These are phyloP conservation scores for Arachnomyces sp. DNA, from an alignment of 2,329 filamentous ascomycete genomes.

Conservation along the genomic window DNA sequence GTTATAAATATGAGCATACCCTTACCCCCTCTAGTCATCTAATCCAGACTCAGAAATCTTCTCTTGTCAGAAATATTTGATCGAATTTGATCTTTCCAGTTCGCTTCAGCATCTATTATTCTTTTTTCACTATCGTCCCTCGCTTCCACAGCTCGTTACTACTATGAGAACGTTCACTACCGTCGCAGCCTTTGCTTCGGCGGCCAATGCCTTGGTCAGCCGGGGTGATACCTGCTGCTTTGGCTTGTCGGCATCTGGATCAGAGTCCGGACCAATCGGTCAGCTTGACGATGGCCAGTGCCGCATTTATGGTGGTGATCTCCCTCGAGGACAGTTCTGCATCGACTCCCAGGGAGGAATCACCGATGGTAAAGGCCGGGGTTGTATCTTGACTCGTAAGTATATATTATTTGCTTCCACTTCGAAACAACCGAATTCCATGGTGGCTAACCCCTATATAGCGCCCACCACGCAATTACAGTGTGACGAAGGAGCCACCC, in stretches of 20 bases:
- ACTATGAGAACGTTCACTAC: slow-evolving; percentile 35
- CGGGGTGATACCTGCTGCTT: slow-evolving; percentile 44
- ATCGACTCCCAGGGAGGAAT: slow-evolving; percentile 48
- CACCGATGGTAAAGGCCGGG: slow-evolving; percentile 49
- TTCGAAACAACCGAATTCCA: slow-evolving; percentile 16
- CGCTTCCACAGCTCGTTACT: not conserved
- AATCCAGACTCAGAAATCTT: no score
- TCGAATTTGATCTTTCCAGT: no score
- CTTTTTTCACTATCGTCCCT: not conserved
- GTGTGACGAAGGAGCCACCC: slow-evolving; percentile 49
- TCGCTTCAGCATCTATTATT: slow-evolving; percentile 6
- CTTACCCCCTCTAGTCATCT: no score
- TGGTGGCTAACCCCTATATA: slow-evolving; percentile 19
- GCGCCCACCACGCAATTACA: slow-evolving; percentile 54
- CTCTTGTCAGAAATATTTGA: not conserved
- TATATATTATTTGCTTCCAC: slow-evolving; percentile 9
- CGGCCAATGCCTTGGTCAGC: slow-evolving; percentile 36
- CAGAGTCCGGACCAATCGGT: slow-evolving; percentile 47
- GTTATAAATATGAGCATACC: no score
- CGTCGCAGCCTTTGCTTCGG: slow-evolving; percentile 31
- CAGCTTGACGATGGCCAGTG: slow-evolving; percentile 57
- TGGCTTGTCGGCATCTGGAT: slow-evolving; percentile 44
- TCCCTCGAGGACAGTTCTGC: slow-evolving; percentile 46
- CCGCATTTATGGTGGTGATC: slow-evolving; percentile 45
- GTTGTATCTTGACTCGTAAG: slow-evolving; percentile 58